Percentiles rank a stretch among this genome's conserved stretches.
These are phyloP conservation scores for Sutorius eximius DNA, from an alignment of 1,284 basidiomycete species.

Conservation along the genomic window DNA sequence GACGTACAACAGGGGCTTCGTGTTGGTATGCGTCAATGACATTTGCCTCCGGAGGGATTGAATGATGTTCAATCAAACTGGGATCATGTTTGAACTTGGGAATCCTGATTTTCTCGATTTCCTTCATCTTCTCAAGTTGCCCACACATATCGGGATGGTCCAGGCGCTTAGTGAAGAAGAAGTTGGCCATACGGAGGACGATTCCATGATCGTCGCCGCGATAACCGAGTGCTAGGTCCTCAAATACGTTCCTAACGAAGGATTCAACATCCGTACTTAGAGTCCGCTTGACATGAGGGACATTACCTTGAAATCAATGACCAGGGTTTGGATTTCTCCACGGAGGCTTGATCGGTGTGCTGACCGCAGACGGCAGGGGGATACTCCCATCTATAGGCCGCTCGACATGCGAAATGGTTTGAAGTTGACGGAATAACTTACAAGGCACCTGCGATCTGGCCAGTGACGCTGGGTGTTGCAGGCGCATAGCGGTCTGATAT, in stretches of 20 bases:
- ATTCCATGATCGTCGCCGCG: neutral
- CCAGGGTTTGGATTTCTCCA: neutral
- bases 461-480: neutral
- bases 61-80: neutral
- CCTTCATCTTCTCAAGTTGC: neutral
- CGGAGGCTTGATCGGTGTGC: neutral
- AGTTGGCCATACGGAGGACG: neutral
- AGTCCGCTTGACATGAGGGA: neutral
- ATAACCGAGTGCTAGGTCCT: neutral
- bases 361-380: neutral
- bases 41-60: neutral
- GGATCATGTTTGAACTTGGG: neutral
- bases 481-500: neutral
- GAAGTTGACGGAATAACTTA: neutral
- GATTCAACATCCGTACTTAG: neutral
- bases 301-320: neutral
- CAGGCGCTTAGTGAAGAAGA: neutral
- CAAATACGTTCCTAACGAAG: neutral
- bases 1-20: neutral
- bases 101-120: neutral
- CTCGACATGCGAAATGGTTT: neutral
- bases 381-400: neutral
- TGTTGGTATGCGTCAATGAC: neutral
- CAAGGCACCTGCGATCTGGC: neutral
- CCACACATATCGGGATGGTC: neutral